Conservation (phyloP, 1,284 basidiomycete species). For the Vanrija humicola region DNA sequence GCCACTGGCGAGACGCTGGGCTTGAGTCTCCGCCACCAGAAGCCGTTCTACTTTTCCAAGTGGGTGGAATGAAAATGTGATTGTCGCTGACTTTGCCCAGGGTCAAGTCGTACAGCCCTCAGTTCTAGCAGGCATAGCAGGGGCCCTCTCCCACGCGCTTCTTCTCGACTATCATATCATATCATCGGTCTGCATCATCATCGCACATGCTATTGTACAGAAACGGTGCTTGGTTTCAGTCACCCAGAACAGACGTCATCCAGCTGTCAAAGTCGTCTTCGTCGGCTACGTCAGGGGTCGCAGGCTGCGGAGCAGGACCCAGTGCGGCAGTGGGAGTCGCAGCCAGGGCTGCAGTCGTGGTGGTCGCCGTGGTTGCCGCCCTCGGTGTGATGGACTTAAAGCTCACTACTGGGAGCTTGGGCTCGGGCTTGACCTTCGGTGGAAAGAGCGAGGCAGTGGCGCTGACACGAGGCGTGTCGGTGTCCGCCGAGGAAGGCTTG, state of each 20-base stretch:
- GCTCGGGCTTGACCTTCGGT: neutral
- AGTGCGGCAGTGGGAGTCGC: neutral
- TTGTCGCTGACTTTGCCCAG: constrained; percentile 9
- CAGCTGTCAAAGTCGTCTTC: constrained; percentile 5
- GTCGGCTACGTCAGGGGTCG: neutral
- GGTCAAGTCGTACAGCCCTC: constrained; percentile 20
- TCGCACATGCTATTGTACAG: neutral
- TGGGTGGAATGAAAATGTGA: constrained; percentile 29
- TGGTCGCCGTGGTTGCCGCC: neutral
- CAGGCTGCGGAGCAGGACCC: neutral
- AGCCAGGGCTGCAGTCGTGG: neutral
- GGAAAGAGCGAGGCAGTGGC: neutral
- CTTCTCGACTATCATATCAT: neutral
- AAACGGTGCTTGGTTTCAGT: neutral
- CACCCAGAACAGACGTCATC: neutral
- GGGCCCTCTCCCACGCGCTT: too few species aligned
- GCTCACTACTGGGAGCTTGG: neutral
- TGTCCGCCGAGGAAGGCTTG: neutral
- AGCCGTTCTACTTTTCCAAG: constrained; percentile 90
- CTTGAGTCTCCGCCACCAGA: constrained; percentile 72
- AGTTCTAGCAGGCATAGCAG: constrained; percentile 1
- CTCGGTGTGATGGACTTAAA: too few species aligned
- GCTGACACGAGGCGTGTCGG: neutral
- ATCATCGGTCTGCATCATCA: neutral
- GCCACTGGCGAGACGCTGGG: constrained; percentile 69